A percentile compares a stretch with the other conserved stretches of the same genome.
Conservation (phyloP, 2,329 filamentous ascomycete species). For the Exophiala lecanii-corni region DNA sequence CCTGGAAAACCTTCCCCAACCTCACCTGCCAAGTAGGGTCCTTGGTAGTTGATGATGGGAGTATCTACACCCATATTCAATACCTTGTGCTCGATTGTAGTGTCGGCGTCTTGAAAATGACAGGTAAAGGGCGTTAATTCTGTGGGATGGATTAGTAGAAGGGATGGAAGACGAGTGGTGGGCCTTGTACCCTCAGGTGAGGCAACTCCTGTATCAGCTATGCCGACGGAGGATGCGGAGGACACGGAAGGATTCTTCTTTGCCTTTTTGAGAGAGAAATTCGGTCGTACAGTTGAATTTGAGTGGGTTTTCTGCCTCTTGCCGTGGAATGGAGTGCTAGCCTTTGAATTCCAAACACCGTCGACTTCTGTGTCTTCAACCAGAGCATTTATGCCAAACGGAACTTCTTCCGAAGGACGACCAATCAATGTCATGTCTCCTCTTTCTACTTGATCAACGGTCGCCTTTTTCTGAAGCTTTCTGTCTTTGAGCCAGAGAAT, state of each 20-base stretch:
- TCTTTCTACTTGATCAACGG: constrained; percentile 52
- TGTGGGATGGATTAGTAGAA: constrained; percentile 6
- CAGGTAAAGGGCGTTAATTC: constrained; percentile 5
- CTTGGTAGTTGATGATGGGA: constrained; percentile 18
- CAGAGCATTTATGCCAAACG: constrained; percentile 81
- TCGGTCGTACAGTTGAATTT: not conserved
- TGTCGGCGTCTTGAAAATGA: constrained; percentile 1
- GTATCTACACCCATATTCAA: constrained; percentile 9
- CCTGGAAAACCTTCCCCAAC: constrained; percentile 6
- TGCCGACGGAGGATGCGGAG: constrained; percentile 6
- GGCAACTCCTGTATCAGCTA: constrained; percentile 6
- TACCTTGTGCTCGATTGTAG: constrained; percentile 2
- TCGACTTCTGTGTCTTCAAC: constrained; percentile 79
- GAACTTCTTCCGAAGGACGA: constrained; percentile 57
- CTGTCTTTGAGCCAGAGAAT: constrained; percentile 54
- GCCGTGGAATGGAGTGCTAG: constrained; percentile 32
- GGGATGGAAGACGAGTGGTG: not conserved
- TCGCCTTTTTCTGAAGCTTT: constrained; percentile 52
- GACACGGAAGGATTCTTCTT: constrained; percentile 9
- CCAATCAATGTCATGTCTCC: constrained; percentile 51
- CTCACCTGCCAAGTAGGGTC: constrained; percentile 11
- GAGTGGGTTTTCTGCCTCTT: constrained; percentile 3
- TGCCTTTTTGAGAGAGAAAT: not conserved
- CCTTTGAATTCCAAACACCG: constrained; percentile 70
- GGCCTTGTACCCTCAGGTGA: constrained; percentile 14